Conservation (phyloP, 179 eudicot genomes). For the Monotropa hypopitys region DNA sequence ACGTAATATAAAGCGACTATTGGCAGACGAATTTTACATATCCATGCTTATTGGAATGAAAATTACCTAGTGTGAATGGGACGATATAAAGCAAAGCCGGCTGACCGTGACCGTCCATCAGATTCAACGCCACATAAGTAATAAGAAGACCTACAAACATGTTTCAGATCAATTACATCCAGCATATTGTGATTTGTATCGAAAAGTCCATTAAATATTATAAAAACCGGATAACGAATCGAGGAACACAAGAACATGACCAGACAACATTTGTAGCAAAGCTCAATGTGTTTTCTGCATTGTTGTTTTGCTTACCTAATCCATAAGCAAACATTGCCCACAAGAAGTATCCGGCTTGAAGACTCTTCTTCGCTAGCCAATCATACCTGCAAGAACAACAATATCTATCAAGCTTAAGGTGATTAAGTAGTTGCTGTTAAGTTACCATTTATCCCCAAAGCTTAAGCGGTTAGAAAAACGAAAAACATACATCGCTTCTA, state of each 20-base stretch:
- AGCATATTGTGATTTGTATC: not conserved
- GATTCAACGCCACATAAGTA: conserved; percentile 69
- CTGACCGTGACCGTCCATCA: conserved; percentile 93
- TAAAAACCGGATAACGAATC: not conserved
- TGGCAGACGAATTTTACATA: no score
- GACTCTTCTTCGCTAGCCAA: conserved; percentile 67
- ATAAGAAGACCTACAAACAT: conserved; percentile 60
- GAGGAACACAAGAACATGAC: not conserved
- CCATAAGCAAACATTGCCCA: conserved; percentile 79
- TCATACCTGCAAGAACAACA: conserved; percentile 42
- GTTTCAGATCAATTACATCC: not conserved
- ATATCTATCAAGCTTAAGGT: no score
- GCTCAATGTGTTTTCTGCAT: not conserved
- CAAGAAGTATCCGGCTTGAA: conserved; percentile 71
- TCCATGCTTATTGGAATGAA: not conserved
- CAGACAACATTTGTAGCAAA: not conserved
- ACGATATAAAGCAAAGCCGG: conserved; percentile 79
- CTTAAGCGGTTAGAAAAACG: no score
- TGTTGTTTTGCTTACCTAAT: conserved; percentile 35
- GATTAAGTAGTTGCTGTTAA: not conserved
- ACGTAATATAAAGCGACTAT: not conserved
- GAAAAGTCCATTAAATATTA: not conserved
- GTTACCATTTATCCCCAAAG: not conserved
- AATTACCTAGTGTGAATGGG: conserved; percentile 58
- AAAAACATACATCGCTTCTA: no score